Evolutionary conservation across 805 yeast genomes (phyloP), one percentile per base, ranked within the genome.

Genomic region (Blastobotrys parvus): DNA sequence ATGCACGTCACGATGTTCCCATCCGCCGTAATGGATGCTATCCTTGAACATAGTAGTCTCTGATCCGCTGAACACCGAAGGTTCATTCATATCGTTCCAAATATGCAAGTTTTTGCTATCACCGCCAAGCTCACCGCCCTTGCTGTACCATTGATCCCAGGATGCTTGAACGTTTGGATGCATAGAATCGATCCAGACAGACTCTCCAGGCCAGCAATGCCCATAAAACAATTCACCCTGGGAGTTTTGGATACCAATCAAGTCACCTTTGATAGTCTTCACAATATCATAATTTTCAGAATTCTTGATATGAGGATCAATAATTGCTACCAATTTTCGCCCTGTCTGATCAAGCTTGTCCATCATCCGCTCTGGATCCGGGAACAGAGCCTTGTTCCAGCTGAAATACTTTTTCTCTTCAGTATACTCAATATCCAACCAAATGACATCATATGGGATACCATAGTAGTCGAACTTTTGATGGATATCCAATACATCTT

Each of bases 21-120:
- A 80, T 15, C 78, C 74, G 2, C 87, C 94, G 57, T 67, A 73
- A 52, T 90, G 96, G 31, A 89, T 54, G 18, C 74, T 64, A 61
- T 88, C 95, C 53, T 82, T 82, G 27, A 94, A 94, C 17, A 92
- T 78, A 0, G 94, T 68, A 0, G 96, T 87, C 61, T 92, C 98
- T 1, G 97, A 95, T 2, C 97, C 98, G 52, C 81, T 77, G 59
- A 92, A 92, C 3, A 92, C 82, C 0, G 97, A 86, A 1, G 97
- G 97, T 64, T 92, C 99, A 63, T 84, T 86, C 99, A 92, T 92
- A 61, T 92, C 98, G 62, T 90, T 92, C 99, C 99, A 92, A 16
- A 92, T 66, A 55, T 81, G 81, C 38, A 87, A 61, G 56, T 92
- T 92, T 11, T 73, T 67, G 7, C 82, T 72, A 35, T 64, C 54